Conservation (phyloP, 495 filamentous ascomycete genomes). For the Letharia columbiana region DNA sequence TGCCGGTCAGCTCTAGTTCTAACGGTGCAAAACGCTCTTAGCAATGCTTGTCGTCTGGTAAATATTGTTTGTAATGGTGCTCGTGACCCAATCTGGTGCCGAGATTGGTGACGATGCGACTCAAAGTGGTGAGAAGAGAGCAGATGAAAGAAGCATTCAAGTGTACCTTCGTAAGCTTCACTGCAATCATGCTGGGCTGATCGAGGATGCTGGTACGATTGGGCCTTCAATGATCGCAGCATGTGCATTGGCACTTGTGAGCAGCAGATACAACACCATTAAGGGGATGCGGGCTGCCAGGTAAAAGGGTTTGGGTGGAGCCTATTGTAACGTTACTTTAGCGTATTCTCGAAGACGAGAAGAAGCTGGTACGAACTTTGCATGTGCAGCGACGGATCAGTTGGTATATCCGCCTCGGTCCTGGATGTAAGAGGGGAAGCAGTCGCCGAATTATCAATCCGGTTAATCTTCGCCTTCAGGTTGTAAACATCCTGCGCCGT, state of each 20-base stretch:
- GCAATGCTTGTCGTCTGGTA: background rate
- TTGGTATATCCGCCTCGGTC: conserved; percentile 16
- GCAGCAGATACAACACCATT: background rate
- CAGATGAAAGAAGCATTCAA: background rate
- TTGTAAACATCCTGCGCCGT: conserved; percentile 27
- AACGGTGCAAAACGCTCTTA: background rate
- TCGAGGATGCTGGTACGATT: background rate
- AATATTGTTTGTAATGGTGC: background rate
- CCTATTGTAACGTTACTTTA: background rate
- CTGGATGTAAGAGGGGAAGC: conserved; percentile 14
- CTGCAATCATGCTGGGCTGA: background rate
- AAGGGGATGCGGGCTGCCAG: background rate
- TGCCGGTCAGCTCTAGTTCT: background rate
- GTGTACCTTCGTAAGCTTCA: background rate
- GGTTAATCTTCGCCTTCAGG: conserved; percentile 26
- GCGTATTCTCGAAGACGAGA: background rate
- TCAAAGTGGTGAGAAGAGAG: background rate
- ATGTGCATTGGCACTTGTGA: conserved; percentile 15
- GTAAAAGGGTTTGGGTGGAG: background rate
- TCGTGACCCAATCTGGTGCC: background rate
- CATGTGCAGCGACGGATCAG: conserved; percentile 15
- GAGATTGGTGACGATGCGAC: background rate
- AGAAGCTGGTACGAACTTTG: conserved; percentile 1
- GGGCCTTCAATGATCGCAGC: conserved; percentile 14
- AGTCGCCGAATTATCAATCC: conserved; percentile 17